Evolutionary conservation across 169 alveolate species (phyloP).

Genomic region (Plasmodium gaboni): DNA sequence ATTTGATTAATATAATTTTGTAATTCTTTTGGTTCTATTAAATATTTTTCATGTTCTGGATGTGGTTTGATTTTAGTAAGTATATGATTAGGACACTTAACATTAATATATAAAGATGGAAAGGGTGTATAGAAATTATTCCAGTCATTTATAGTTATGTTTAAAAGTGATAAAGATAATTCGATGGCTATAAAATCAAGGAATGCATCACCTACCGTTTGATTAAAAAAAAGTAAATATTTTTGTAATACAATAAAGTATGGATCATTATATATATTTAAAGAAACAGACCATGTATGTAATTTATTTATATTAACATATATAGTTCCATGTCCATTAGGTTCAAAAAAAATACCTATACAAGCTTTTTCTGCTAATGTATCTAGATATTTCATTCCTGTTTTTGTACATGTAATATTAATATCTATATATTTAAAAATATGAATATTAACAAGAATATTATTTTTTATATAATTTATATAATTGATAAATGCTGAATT

Average conservation of each 20-base stretch:
- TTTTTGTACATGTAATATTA: constrained; percentile 71
- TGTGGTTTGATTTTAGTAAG: constrained; percentile 47
- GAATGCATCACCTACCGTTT: constrained; percentile 78
- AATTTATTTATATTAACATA: constrained; percentile 32
- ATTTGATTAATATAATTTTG: constrained; percentile 62
- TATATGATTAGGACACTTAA: constrained; percentile 44
- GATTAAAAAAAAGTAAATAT: constrained; percentile 70
- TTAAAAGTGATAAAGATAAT: constrained; percentile 69
- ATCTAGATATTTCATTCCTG: constrained; percentile 82
- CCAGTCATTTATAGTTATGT: constrained; percentile 70
- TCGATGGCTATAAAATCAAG: constrained; percentile 79
- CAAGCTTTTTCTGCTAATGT: constrained; percentile 66
- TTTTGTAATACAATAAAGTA: constrained; percentile 50
- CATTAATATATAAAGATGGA: constrained; percentile 76
- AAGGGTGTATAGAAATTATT: constrained; percentile 73
- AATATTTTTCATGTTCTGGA: constrained; percentile 77
- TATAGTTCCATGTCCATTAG: constrained; percentile 85
- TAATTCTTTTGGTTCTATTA: constrained; percentile 74
- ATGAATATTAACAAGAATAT: neutral
- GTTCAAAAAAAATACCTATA: constrained; percentile 80
- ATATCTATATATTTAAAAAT: constrained; percentile 67
- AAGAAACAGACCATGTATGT: constrained; percentile 31
- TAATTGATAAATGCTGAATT: constrained; percentile 32
- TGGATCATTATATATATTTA: constrained; percentile 16
- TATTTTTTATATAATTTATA: constrained; percentile 14